Evolutionary conservation across 2,329 filamentous ascomycete species (phyloP), one percentile per base, ranked within the genome.

Genomic region (Madurella fahalii): DNA sequence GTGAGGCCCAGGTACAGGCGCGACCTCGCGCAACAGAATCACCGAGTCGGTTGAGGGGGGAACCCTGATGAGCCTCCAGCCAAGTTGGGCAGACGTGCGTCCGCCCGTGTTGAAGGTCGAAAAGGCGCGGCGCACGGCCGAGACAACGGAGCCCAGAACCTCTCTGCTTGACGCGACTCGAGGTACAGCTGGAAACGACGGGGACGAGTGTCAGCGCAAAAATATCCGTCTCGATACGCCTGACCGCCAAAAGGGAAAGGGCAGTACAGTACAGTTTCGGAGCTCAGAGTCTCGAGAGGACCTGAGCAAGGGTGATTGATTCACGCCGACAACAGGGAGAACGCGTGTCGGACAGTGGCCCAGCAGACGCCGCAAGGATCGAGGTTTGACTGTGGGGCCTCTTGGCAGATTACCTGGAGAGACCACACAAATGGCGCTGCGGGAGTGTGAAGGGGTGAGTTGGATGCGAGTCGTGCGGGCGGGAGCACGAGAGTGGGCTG

Each of bases 81-180:
- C 58, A 53, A 54, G 58, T 62, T 56, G 56, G 61, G 60, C 58
- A 59, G 60, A 56, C 56, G 55, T 57, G 53, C 54, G 51, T 58
- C 51, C 52, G 60, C 53, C 53, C 54, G 53, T 51, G 34, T 56
- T 43, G 52, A 57, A 50, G 49, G 34, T 37, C 34, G 31, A 50
- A 45, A 41, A 52, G 42, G 58, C 47, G 56, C 50, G 54, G 58
- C 61, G 61, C 61, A 60, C 50, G 59, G 43, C 62, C 61, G 58
- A 62, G 58, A 63, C 57, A 59, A 44, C 47, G 53, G 52, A 51
- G 54, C 51, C 50, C n/a, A 40, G 39, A 18, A 37, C 47, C 37
- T 51, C 37, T 51, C 41, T 52, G 44, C 12, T 53, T 37, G 49
- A 48, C 44, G 50, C 47, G 50, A 44, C 15, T 41, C 25, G 16